Conservation (phyloP, 2,329 filamentous ascomycete genomes). For the Knufia petricola region DNA sequence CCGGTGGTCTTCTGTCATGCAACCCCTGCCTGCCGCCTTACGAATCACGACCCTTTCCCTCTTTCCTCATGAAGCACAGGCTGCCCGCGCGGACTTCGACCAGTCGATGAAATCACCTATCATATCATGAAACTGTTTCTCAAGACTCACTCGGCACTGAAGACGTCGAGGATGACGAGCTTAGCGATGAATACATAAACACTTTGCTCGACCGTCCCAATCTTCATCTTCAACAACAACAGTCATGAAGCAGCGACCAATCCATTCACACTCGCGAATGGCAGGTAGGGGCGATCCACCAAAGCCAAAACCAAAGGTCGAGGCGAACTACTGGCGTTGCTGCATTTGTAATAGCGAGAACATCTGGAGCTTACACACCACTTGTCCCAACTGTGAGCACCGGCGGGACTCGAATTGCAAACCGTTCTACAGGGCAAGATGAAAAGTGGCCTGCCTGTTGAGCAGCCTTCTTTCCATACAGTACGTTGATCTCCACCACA, state of each 20-base stretch:
- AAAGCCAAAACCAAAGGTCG: conserved; percentile 1
- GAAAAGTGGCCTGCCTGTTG: neutral
- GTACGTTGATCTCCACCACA: neutral
- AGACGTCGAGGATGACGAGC: neutral
- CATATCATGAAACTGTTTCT: neutral
- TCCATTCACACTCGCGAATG: neutral
- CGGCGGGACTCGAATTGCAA: conserved; percentile 3
- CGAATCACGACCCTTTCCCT: neutral
- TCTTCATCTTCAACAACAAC: neutral
- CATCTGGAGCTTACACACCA: conserved; percentile 4
- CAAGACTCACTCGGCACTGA: neutral
- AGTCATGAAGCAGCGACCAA: neutral
- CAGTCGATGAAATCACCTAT: no score
- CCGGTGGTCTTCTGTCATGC: neutral
- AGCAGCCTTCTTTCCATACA: neutral
- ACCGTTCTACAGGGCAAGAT: neutral
- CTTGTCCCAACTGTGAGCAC: conserved; percentile 5
- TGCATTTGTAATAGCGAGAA: conserved; percentile 3
- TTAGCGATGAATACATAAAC: neutral
- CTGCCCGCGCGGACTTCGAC: neutral
- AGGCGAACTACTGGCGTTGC: conserved; percentile 7
- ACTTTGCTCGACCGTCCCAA: neutral
- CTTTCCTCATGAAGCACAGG: neutral
- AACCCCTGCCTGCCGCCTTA: neutral
- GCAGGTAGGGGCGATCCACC: neutral